phyloP scores from a whole-genome alignment of 1,284 basidiomycete genomes.

The Puccinia polysora region DNA sequence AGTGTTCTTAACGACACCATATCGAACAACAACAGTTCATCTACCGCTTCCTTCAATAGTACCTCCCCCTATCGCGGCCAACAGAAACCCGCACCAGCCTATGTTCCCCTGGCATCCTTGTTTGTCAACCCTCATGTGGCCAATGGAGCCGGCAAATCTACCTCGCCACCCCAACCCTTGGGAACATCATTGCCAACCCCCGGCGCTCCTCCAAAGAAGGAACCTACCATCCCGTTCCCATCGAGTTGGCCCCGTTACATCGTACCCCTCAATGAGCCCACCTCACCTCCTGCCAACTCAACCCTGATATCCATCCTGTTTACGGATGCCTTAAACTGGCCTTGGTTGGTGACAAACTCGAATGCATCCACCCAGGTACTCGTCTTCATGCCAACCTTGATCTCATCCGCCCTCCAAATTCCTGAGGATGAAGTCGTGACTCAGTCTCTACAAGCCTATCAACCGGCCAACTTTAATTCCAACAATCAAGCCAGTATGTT shows the following conservation, averaged over 20 bases:
- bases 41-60: not conserved
- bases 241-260: constrained; percentile 36
- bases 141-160: not conserved
- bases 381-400: constrained; percentile 47
- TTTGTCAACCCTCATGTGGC: constrained; percentile 4
- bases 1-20: not conserved
- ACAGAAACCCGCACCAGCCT: constrained; percentile 9
- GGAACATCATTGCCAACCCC: not conserved
- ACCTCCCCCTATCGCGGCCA: not conserved
- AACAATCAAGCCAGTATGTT: constrained; percentile 49
- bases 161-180: not conserved
- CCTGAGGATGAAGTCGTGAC: constrained; percentile 51
- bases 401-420: constrained; percentile 45
- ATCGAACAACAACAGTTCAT: too few species aligned
- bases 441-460: constrained; percentile 54
- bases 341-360: constrained; percentile 47
- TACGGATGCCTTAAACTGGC: constrained; percentile 46
- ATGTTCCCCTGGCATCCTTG: constrained; percentile 21
- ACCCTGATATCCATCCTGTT: constrained; percentile 47
- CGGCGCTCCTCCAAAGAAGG: not conserved
- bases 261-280: constrained; percentile 15
- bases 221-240: constrained; percentile 12
- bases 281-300: constrained; percentile 20
- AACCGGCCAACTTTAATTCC: constrained; percentile 53
- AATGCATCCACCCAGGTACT: constrained; percentile 48